Evolutionary conservation across 768 basidiomycete genomes (phyloP), one percentile per base, ranked within the genome.

Genomic region (Rhizopogon sp.): DNA sequence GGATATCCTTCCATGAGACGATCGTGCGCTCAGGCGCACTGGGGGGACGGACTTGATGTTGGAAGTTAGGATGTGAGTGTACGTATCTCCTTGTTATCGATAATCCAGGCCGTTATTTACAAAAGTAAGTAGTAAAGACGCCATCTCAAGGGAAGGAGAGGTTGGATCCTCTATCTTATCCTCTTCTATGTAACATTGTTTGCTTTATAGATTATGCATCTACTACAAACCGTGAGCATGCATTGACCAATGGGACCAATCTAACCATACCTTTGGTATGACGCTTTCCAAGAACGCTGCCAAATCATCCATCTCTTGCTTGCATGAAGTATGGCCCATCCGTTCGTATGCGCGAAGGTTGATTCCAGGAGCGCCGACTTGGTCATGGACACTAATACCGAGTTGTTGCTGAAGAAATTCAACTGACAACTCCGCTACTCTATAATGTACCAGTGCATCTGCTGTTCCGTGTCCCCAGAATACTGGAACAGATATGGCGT

Each of bases 11-110:
- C 88, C 88, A 57, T 35, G 85, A 80, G 5, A 82, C 88, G 17
- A 94, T 84, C 3, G 80, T 72, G 56, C 77, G 80, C 41, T 39
- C 40, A 16, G 39, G 39, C n/a, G 55, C 55, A 25, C 91, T 84
- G 93, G 93, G 29, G 95, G 72, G 43, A 96, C 74, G 88, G 89
- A 96, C 75, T 92, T 93, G 54, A 93, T 75, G 65, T 92, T 11
- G 76, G 71, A 43, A 91, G 74, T 5, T 62, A 73, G 29, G 77
- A 65, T 35, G 47, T 33, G 5, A 49, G 35, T 35, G 20, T 49
- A 22, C 47, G 47, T 35, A 49, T 49, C 47, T 49, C 47, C 35
- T 49, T 37, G 14, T 49, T 37, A 33, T 49, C 16, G 47, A 73
- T 60, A 92, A 75, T 70, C 88, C 87, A 89, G 17, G 1, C 85